phyloP scores from a whole-genome alignment of 208 protist genomes.

The Leishmania tropica region DNA sequence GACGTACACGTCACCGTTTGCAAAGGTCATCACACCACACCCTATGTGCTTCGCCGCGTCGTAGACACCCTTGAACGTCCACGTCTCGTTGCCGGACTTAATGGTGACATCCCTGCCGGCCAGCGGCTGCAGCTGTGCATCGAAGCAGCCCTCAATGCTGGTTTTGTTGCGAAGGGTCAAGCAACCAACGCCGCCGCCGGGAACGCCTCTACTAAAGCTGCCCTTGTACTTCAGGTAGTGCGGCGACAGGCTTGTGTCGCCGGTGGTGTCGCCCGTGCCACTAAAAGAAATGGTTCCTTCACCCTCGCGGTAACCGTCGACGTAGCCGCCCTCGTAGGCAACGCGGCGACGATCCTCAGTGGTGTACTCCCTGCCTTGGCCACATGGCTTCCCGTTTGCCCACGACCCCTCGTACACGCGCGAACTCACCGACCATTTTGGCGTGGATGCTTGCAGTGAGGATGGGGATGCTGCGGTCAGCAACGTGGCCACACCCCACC shows the following conservation, averaged over 20 bases:
- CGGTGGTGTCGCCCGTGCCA: slow-evolving; percentile 1
- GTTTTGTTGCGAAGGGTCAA: slow-evolving; percentile 66
- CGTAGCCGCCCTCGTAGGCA: slow-evolving; percentile 73
- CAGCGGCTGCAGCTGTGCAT: slow-evolving; percentile 29
- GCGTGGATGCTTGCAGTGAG: too few species aligned
- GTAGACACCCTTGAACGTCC: slow-evolving; percentile 54
- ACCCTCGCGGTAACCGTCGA: slow-evolving; percentile 49
- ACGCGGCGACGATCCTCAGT: slow-evolving; percentile 16
- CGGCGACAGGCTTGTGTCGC: neutral
- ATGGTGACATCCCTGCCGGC: slow-evolving; percentile 11
- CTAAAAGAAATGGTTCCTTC: slow-evolving; percentile 38
- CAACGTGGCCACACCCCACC: slow-evolving; percentile 49
- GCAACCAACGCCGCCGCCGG: slow-evolving; percentile 42
- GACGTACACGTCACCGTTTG: slow-evolving; percentile 72
- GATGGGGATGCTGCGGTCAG: neutral
- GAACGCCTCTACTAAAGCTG: slow-evolving; percentile 38
- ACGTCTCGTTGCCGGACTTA: slow-evolving; percentile 20
- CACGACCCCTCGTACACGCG: slow-evolving; percentile 66
- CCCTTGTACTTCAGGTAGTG: slow-evolving; percentile 48
- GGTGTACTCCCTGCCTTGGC: slow-evolving; percentile 31
- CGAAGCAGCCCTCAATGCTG: slow-evolving; percentile 70
- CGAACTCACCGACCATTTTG: neutral
- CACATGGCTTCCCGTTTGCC: slow-evolving; percentile 49
- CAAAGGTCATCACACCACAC: slow-evolving; percentile 52
- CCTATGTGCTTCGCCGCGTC: slow-evolving; percentile 37